A percentile compares a stretch with the other conserved stretches of the same genome.
Conservation (phyloP, 192 early-diverging fungal genomes). For the Coemansia sp. region DNA sequence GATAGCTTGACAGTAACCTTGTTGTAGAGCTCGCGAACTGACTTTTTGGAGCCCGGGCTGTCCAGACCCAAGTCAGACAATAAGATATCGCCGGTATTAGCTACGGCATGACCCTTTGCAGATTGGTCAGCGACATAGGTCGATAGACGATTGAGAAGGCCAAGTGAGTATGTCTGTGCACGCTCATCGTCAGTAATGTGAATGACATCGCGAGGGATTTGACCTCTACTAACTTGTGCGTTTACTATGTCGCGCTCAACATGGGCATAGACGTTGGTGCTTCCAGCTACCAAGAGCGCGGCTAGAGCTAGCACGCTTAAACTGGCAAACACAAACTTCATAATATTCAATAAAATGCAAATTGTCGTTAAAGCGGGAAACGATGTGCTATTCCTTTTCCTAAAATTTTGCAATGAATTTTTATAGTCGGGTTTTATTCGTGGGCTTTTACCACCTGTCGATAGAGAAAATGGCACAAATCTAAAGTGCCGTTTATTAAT, state of each 20-base stretch:
- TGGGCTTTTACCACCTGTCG: neutral
- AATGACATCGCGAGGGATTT: neutral
- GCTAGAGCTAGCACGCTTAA: neutral
- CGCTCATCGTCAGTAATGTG: slow-evolving; percentile 1
- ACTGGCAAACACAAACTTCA: neutral
- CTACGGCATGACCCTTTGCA: neutral
- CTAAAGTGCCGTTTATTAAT: neutral
- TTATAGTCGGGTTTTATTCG: neutral
- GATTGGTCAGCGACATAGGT: slow-evolving; percentile 5
- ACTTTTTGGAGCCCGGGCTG: slow-evolving; percentile 8
- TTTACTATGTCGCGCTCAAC: neutral
- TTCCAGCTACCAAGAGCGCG: neutral
- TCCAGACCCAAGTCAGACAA: slow-evolving; percentile 22
- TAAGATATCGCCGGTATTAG: slow-evolving; percentile 8
- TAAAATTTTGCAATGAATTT: neutral
- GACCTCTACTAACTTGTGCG: neutral
- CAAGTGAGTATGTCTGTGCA: slow-evolving; percentile 13
- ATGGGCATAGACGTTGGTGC: neutral
- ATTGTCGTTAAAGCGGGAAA: neutral
- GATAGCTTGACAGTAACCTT: slow-evolving; percentile 11
- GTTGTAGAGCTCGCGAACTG: slow-evolving; percentile 16
- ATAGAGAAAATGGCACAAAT: neutral
- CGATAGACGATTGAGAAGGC: slow-evolving; percentile 15
- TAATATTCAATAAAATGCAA: neutral
- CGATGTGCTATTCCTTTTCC: neutral